Evolutionary conservation across 305 asterid species (phyloP), one percentile per base, ranked within the genome.

Genomic region (Fraxinus greggii): DNA sequence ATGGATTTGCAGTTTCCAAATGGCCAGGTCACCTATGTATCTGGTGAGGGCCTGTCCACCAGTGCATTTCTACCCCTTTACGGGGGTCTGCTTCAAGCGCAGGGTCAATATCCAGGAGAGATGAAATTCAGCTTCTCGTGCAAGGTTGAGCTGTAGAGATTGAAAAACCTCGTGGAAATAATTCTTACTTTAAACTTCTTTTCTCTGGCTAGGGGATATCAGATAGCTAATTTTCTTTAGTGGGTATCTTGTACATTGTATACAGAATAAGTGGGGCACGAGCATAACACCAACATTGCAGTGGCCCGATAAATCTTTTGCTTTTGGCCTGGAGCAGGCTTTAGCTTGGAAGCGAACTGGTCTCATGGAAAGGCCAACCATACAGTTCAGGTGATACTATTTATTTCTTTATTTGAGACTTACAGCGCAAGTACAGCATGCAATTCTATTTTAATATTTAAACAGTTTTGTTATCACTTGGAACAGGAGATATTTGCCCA

Each of bases 331-430:
- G 82, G 92, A 93, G 79, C 98, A 96, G 87, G 91, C 98, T 45
- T 89, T 96, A 81, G 98, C 97, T 84, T 96, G 99, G 99, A 94
- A 92, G 93, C 92, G 98, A 89, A 90, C 98, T 81, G 99, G 99
- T 84, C 97, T 96, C 86, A 88, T 96, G 95, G 88, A 90, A 86
- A 89, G 97, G 85, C 99, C 99, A 42, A 89, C 97, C 9, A 32
- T 94, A 85, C 98, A 94, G 82, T 83, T 93, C 84, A 93, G 98
- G 99, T 94, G 83, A 35, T 78, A 56, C 76, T 83, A 36, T 75
- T 32, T 51, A 5, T 56, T 86, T 35, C 67, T 67, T 31, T 73
- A 17, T 78, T 51, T 28, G 26, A 40, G 63, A 19, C 81, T 24
- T 70, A 42, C 78, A 3, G 72, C 59, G 48, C 8, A 10, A 81